Evolutionary conservation across 1,139 yeast species (phyloP), one percentile per base, ranked within the genome.

Genomic region (Kurtzmaniella quercitrusa): DNA sequence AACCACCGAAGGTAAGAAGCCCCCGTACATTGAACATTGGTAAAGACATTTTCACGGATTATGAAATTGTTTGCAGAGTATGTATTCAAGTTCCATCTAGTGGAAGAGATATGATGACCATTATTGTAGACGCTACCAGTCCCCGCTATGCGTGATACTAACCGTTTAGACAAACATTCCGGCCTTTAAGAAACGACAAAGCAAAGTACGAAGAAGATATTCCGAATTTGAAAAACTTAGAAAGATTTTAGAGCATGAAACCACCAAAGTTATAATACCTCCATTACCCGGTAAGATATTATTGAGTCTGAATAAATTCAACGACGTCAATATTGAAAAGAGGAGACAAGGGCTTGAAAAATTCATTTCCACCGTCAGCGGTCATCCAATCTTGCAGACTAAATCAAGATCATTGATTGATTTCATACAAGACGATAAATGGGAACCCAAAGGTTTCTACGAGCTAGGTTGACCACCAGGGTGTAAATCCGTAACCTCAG

Each of bases 311-410:
- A 80, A 86, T 58, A 74, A 95, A 49, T 91, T 91, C 60, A 82
- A 82, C 46, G 95, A 88, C 47, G 83, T 86, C 39, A 85, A 85
- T 46, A 88, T 93, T 47, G 96, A 88, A 55, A 82, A 80, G 46
- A 74, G 98, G 53, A 71, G 96, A 45, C 81, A 76, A 51, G 97
- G 96, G 0, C 71, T 93, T 41, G 96, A 89, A 59, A 78, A 79
- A 56, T 93, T 94, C 63, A 61, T 93, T 36, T 76, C 77, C 44
- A 73, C 79, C 21, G 95, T 93, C 11, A 95, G 95, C 16, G 95
- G 96, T 8, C 98, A 93, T 60, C 98, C 98, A 1, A 66, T 93
- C 47, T 66, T 93, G 45, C 98, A 93, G 63, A 87, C 96, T 0
- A 95, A 96, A 0, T 81, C 93, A n/a, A 79, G 80, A 51, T 80